These are phyloP conservation scores for Alternaria sp. DNA, from an alignment of 2,329 filamentous ascomycete species.

Conservation along the genomic window DNA sequence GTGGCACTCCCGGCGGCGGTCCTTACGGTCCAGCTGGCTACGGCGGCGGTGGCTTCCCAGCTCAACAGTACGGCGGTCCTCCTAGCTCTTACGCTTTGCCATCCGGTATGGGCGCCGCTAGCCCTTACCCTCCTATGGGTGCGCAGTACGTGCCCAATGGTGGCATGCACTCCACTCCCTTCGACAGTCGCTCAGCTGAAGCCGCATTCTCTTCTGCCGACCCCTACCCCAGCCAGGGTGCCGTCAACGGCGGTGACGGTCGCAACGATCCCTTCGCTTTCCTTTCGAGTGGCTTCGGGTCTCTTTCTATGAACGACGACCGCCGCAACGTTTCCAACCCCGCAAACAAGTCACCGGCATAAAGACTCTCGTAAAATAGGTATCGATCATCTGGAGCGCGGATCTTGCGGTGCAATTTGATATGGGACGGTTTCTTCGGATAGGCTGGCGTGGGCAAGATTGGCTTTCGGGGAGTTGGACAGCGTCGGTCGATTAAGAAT, in stretches of 20 bases:
- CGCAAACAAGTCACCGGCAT: constrained; percentile 50
- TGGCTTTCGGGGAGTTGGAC: constrained; percentile 45
- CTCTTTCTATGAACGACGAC: constrained; percentile 71
- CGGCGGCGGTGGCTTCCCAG: constrained; percentile 65
- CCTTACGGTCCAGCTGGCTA: constrained; percentile 76
- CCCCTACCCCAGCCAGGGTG: constrained; percentile 79
- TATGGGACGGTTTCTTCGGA: constrained; percentile 44
- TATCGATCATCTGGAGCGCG: constrained; percentile 41
- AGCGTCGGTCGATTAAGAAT: constrained; percentile 47
- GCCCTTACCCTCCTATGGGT: constrained; percentile 76
- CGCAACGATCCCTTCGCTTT: constrained; percentile 82
- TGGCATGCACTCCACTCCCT: constrained; percentile 81
- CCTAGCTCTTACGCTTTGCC: constrained; percentile 90
- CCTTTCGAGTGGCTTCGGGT: constrained; percentile 74
- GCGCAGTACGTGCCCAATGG: constrained; percentile 79
- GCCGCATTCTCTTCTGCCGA: constrained; percentile 90
- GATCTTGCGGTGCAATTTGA: constrained; percentile 45
- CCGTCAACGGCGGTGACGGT: constrained; percentile 67
- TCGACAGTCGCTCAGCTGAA: constrained; percentile 92
- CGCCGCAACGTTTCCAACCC: constrained; percentile 53
- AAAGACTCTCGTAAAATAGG: constrained; percentile 41
- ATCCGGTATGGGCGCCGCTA: constrained; percentile 80
- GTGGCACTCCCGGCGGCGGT: constrained; percentile 71
- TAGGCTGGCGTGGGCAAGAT: constrained; percentile 44
- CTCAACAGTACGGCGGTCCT: constrained; percentile 84